Evolutionary conservation across 2,329 filamentous ascomycete genomes (phyloP), one percentile per base, ranked within the genome.

Genomic region (Teratosphaeria destructans): DNA sequence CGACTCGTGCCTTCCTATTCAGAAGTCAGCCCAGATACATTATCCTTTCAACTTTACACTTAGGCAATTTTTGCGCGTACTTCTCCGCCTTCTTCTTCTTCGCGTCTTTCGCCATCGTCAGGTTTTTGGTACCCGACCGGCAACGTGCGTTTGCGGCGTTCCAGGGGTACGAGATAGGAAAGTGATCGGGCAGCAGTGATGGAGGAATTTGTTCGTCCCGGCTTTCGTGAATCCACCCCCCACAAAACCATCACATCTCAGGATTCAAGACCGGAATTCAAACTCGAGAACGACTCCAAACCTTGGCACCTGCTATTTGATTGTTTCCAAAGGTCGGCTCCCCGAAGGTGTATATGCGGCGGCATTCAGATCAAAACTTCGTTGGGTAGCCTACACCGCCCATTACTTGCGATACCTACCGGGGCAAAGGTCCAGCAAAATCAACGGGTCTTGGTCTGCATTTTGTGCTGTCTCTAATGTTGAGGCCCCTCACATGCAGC

Each of bases 31-130:
- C 43, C 2, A 32, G 29, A 32, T 32, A 32, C 29, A 19, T 19
- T 49, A 19, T 49, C 16, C 43, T 19, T 16, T 23, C 43, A n/a
- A n/a, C 43, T 10, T 49, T 32, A 32, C 37, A 43, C 12, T 14
- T 49, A 23, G 6, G 43, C 16, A 49, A n/a, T 23, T 49, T 19
- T 19, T 26, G 16, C 27, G n/a, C 53, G 19, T 14, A 54, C 53
- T 67, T 65, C 49, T 66, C 65, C 23, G 66, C 67, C 49, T 67
- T 66, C 59, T 70, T 70, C 58, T 70, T 71, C 58, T 75, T 75
- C 58, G 82, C 82, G 5, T 76, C 75, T 67, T 83, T 83, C 23
- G 74, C 77, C 74, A 79, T 85, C 81, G 14, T 59, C 43, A 43
- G 37, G 8, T 49, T 52, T 23, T 49, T 49, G 43, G 43, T 19